phyloP scores from a whole-genome alignment of 805 yeast species.

The Teunomyces tritomae region DNA sequence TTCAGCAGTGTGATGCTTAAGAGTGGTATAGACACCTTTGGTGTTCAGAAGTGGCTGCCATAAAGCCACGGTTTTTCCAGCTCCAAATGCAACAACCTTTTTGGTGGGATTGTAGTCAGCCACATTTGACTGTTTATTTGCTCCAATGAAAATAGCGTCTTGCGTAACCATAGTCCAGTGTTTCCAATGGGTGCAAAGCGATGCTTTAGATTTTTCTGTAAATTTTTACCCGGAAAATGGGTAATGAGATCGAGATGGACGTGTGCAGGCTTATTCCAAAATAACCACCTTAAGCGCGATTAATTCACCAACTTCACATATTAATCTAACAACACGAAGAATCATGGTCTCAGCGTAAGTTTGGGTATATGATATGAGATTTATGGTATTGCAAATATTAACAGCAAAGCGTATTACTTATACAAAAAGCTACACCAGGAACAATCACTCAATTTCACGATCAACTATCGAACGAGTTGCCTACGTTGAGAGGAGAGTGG shows the following conservation, averaged over 20 bases:
- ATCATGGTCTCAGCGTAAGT: slow-evolving; percentile 14
- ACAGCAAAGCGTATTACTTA: slow-evolving; percentile 33
- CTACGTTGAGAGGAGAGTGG: slow-evolving; percentile 64
- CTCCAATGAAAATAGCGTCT: slow-evolving; percentile 69
- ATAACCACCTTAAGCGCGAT: too few species aligned
- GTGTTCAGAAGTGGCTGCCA: slow-evolving; percentile 57
- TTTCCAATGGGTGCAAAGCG: background rate
- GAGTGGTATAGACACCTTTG: slow-evolving; percentile 51
- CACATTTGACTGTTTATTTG: slow-evolving; percentile 62
- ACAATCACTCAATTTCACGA: slow-evolving; percentile 71
- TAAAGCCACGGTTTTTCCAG: slow-evolving; percentile 61
- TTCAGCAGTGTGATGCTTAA: slow-evolving; percentile 59
- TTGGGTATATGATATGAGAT: too few species aligned
- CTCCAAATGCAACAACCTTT: slow-evolving; percentile 65
- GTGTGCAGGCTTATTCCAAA: background rate
- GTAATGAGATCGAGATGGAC: background rate
- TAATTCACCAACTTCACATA: too few species aligned
- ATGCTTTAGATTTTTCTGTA: background rate
- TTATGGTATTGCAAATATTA: slow-evolving; percentile 10
- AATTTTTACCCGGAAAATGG: background rate
- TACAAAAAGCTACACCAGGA: slow-evolving; percentile 48
- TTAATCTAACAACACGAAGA: background rate
- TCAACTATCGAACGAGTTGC: slow-evolving; percentile 63
- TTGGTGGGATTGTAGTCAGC: slow-evolving; percentile 46
- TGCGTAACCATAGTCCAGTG: background rate